Base-by-base conservation (phyloP, 805 yeast genomes). In the Cyberlindnera euphorbiae region DNA sequence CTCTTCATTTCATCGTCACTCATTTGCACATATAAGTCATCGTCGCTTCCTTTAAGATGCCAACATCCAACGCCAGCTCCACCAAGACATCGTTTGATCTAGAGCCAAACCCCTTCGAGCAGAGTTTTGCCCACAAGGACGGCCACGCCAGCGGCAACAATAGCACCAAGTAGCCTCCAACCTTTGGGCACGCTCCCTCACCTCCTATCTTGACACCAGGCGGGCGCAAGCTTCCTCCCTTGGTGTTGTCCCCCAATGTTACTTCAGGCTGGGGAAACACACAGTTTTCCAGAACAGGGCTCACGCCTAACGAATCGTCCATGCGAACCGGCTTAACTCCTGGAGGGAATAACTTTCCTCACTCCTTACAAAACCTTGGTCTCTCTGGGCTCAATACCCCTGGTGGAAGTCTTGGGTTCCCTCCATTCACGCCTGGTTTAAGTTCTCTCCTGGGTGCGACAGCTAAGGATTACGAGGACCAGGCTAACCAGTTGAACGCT, bases 101-200 rank as follows among this genome's bases (percentile, higher is more conserved):
- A 40, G 98, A 93, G 59, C 96, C 93, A 8, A 90, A 90, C 53
- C 97, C 97, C 5, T 90, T 90, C 56, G 98, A 90, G 60, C 84
- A 82, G 59, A 84, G 95, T 33, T 90, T 90, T 64, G 96, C 93
- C n/a, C 63, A 77, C 3, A 78, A 76, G 42, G 71, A 69, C 17
- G 37, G 28, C n/a, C 7, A 9, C 9, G 9, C 9, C 9, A 9
- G 9, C 22, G 9, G 22, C 9, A 9, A 7, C 9, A 19, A 19
- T 9, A 19, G 22, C 22, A 19, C 9, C 22, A 40, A 22, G 36
- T 49, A 52, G 39, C 46, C 57, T 15, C 56, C 61, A 8, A 45
- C 49, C 8, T 50, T 58, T 10, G 52, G 32, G 8, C 16, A 34
- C 11, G 53, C 62, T 4, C 69, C 72, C 26, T 71, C 79, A 0